Percentiles rank a stretch among this genome's conserved stretches.
Evolutionary conservation across 2,329 filamentous ascomycete species (phyloP).

Genomic region (Whalleya microplaca): DNA sequence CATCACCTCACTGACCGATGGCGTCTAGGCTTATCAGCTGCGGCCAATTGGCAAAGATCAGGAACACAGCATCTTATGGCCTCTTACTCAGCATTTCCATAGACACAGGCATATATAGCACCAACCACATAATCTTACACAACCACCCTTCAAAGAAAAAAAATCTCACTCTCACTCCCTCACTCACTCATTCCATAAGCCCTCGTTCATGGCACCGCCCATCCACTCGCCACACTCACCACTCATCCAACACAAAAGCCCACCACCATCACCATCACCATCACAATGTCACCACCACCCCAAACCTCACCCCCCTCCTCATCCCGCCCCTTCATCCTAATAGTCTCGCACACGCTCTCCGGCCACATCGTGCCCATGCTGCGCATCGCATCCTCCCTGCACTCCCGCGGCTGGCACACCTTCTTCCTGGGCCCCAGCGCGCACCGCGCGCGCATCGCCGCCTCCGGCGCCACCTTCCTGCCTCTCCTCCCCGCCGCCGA

Average conservation of each 20-base stretch:
- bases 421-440: constrained; percentile 42
- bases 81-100: too few relatives aligned
- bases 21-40: too few relatives aligned
- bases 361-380: constrained; percentile 43
- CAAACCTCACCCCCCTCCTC: neutral
- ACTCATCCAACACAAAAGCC: neutral
- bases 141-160: neutral
- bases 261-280: too few relatives aligned
- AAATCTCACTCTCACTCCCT: too few relatives aligned
- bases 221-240: too few relatives aligned
- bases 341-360: constrained; percentile 41
- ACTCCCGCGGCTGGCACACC: constrained; percentile 36
- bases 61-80: too few relatives aligned
- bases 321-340: constrained; percentile 33
- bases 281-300: neutral
- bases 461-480: constrained; percentile 38
- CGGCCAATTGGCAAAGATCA: too few relatives aligned
- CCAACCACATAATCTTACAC: too few relatives aligned
- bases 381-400: constrained; percentile 39
- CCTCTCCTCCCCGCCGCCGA: constrained; percentile 38
- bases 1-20: too few relatives aligned
- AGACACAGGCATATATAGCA: too few relatives aligned
- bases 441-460: constrained; percentile 40
- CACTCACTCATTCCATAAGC: neutral
- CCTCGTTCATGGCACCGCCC: neutral